Evolutionary conservation across 148 eudicot species (phyloP), one percentile per base, ranked within the genome.

Genomic region (Linanthus parryae): DNA sequence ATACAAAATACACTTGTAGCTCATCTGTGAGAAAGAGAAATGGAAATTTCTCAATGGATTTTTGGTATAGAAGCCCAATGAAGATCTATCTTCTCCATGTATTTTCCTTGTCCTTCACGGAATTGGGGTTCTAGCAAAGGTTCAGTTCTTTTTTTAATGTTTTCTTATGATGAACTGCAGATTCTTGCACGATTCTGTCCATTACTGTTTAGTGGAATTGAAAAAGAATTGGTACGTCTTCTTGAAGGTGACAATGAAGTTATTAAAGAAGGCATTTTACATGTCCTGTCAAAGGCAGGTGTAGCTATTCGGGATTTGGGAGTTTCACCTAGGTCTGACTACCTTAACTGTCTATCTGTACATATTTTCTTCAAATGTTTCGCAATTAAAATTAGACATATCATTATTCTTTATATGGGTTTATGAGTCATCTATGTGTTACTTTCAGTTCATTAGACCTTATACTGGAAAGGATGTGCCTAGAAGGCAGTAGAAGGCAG

Each of bases 401-500:
- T n/a, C 21, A 49, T 14, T 48, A 10, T 35, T 19, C 28, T 50
- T 48, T 35, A 40, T 51, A 21, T 36, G 19, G 20, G 21, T 4
- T 29, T 0, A 0, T 38, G 13, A 7, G 5, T 38, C 16, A 38
- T 24, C 30, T 65, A 47, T 23, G 35, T 34, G 46, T 58, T 61
- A 12, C 48, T 34, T 80, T 76, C 82, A 92, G 99, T 62, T 82
- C 95, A 50, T 69, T 92, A 55, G 96, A 88, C 75, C 94, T 92
- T 60, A 75, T 80, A 56, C 82, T 92, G 52, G 99, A 92, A 73
- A 79, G 85, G 48, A 71, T 84, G 42, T 92, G 99, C 68, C 66
- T 88, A 51, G 99, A 92, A 72, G 99, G 99, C 47, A 84, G 84
- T 50, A 63, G 99, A 41, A 84, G 90, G 75, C 96, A 87, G 82